These are phyloP conservation scores for Cymbopogon citratus DNA, from an alignment of 176 grass and related monocot species.

Conservation along the genomic window DNA sequence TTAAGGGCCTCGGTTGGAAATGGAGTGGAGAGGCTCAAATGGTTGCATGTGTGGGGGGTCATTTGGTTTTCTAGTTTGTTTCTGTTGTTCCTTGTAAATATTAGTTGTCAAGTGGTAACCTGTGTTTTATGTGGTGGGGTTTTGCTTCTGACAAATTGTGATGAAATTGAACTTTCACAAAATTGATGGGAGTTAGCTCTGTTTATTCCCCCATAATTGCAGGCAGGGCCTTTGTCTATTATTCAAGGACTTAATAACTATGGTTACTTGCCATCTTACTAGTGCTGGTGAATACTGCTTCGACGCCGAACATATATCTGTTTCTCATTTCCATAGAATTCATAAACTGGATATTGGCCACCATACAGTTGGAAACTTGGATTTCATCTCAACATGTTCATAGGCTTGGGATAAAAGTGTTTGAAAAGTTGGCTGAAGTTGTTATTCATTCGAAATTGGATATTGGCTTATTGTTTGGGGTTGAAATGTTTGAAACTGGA, in stretches of 20 bases:
- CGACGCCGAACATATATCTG: too few species aligned
- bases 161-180: not conserved
- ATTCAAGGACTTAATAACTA: not conserved
- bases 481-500: not conserved
- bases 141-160: not conserved
- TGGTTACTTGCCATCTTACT: not conserved
- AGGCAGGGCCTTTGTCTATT: not conserved
- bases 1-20: not conserved
- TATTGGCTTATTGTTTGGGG: not conserved
- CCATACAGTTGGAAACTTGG: not conserved
- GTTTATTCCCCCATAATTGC: not conserved
- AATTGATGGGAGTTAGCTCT: not conserved
- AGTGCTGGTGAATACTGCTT: too few species aligned
- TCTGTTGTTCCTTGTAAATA: constrained; percentile 36
- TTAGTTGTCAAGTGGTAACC: constrained; percentile 16
- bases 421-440: not conserved
- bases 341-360: too few species aligned
- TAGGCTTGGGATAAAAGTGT: not conserved
- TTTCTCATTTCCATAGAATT: too few species aligned
- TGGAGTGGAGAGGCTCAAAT: not conserved
- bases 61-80: not conserved
- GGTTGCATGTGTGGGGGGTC: not conserved
- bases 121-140: constrained; percentile 3
- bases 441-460: not conserved
- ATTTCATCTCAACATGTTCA: not conserved